phyloP scores from a whole-genome alignment of 2,329 filamentous ascomycete genomes.

The Monosporascus ibericus region DNA sequence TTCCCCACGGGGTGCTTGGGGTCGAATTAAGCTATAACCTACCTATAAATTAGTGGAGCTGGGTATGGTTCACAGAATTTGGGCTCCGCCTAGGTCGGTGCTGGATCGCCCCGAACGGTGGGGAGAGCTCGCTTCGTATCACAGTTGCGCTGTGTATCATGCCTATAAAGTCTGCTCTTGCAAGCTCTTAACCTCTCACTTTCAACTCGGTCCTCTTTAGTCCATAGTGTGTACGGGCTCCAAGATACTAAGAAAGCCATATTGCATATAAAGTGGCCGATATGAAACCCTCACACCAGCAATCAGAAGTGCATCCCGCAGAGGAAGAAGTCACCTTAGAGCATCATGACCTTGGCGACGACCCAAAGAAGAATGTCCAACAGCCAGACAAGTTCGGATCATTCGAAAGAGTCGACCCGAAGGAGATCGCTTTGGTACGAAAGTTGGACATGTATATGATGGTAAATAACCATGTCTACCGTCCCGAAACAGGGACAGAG shows the following conservation, averaged over 20 bases:
- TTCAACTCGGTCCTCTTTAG: neutral
- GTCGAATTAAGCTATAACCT: neutral
- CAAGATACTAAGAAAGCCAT: neutral
- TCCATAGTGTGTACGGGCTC: neutral
- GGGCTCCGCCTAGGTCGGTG: neutral
- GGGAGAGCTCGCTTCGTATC: neutral
- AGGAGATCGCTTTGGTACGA: constrained; percentile 29
- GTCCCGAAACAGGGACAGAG: neutral
- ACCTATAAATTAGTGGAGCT: no score
- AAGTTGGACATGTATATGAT: constrained; percentile 31
- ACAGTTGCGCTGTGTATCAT: no score
- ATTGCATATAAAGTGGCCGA: neutral
- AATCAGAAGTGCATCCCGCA: neutral
- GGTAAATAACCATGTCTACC: constrained; percentile 6
- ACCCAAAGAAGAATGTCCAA: constrained; percentile 2
- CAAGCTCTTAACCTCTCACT: neutral
- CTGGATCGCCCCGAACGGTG: neutral
- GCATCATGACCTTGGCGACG: neutral
- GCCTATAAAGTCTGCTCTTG: no score
- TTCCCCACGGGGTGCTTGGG: neutral
- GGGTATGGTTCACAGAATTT: no score
- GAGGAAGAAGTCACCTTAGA: neutral
- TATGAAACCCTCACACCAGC: neutral
- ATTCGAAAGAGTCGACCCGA: constrained; percentile 26
- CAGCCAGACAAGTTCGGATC: constrained; percentile 27